A percentile compares a stretch with the other conserved stretches of the same genome.
phyloP scores from a whole-genome alignment of 768 basidiomycete species.

The Udeniomyces megalosporus region DNA sequence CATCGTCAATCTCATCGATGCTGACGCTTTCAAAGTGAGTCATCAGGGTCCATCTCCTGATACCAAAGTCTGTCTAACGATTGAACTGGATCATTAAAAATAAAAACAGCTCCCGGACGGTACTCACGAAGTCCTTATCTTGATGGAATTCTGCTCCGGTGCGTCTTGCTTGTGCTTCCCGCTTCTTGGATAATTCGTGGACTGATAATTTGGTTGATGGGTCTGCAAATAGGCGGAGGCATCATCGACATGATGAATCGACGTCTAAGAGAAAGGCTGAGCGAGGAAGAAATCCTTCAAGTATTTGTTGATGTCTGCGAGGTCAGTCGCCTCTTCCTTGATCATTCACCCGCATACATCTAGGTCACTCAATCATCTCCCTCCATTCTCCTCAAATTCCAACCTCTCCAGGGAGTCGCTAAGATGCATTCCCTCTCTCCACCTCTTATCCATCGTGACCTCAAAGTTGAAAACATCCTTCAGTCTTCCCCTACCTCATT shows the following conservation, averaged over 20 bases:
- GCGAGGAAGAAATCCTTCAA: constrained; percentile 88
- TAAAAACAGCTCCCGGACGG: constrained; percentile 66
- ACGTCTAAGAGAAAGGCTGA: constrained; percentile 78
- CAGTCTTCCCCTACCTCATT: constrained; percentile 67
- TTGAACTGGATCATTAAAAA: no score
- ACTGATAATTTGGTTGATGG: background rate
- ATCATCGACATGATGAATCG: constrained; percentile 99
- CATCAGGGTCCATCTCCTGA: no score
- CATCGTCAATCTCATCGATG: constrained; percentile 90
- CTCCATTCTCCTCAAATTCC: no score
- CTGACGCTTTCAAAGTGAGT: constrained; percentile 26
- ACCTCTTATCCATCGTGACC: constrained; percentile 82
- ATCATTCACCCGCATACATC: background rate
- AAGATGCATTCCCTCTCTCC: constrained; percentile 89
- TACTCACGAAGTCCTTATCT: constrained; percentile 85
- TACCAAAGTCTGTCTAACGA: constrained; percentile 37
- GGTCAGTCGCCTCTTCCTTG: constrained; percentile 20
- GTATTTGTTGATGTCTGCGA: constrained; percentile 98
- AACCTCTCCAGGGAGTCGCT: constrained; percentile 55
- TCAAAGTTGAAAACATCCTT: constrained; percentile 98
- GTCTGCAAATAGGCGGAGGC: constrained; percentile 54
- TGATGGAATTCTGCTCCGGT: constrained; percentile 97
- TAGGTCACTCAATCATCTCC: background rate
- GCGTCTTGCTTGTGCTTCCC: constrained; percentile 21
- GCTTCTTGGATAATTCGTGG: background rate